Evolutionary conservation across 169 alveolate species (phyloP).

Genomic region (Eimeria necatrix): DNA sequence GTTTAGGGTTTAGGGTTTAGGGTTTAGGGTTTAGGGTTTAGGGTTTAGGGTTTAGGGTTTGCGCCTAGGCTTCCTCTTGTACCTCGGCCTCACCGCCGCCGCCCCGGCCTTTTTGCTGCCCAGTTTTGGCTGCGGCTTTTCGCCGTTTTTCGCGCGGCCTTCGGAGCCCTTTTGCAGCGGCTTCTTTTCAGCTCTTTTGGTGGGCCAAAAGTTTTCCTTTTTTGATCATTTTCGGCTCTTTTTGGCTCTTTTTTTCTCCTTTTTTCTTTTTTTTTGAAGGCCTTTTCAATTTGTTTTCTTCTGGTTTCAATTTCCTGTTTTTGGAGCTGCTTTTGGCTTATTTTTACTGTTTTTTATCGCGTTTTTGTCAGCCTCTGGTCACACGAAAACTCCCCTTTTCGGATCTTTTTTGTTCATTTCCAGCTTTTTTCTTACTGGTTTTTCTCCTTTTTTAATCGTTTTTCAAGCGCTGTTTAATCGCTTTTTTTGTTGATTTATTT

Average conservation of each 20-base stretch:
- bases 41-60: conserved; percentile 19
- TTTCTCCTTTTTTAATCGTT: not conserved
- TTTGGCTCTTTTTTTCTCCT: not conserved
- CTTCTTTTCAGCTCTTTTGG: not conserved
- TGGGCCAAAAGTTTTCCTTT: not conserved
- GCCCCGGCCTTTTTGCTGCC: conserved; percentile 17
- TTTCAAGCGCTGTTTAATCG: not conserved
- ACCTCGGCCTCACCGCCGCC: conserved; percentile 1
- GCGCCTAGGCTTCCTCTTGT: not conserved
- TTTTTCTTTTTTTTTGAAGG: not conserved
- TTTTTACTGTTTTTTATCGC: too few relatives aligned
- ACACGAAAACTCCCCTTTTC: too few relatives aligned
- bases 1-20: too few relatives aligned
- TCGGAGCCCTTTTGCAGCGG: not conserved
- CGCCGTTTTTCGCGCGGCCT: not conserved
- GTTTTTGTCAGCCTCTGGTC: too few relatives aligned
- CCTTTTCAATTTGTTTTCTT: not conserved
- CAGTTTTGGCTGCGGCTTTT: not conserved
- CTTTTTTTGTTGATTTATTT: not conserved
- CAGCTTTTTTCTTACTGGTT: too few relatives aligned
- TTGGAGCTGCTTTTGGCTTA: too few relatives aligned
- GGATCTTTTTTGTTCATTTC: too few relatives aligned
- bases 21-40: conserved; percentile 16
- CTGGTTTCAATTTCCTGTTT: not conserved
- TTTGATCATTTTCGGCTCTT: not conserved